Conservation (phyloP, 768 basidiomycete genomes). For the Galerina sulciceps region DNA sequence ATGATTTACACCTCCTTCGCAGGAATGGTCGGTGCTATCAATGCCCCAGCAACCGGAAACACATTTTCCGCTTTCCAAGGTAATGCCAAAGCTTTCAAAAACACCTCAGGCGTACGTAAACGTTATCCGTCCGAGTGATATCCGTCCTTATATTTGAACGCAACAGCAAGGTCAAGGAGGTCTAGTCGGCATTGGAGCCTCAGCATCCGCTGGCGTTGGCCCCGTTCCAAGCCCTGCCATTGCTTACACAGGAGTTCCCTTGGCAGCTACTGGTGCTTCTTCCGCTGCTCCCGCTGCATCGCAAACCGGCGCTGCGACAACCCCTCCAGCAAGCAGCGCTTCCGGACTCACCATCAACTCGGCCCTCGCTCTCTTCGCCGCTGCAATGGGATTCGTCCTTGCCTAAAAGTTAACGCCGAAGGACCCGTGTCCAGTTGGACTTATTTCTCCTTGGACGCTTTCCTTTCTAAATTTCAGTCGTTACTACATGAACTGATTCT, state of each 20-base stretch:
- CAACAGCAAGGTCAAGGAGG: slow-evolving; percentile 43
- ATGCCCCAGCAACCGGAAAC: slow-evolving; percentile 48
- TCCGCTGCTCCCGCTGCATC: slow-evolving; percentile 20
- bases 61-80: slow-evolving; percentile 41
- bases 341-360: slow-evolving; percentile 12
- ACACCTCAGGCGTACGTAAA: slow-evolving; percentile 36
- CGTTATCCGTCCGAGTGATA: not conserved
- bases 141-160: not conserved
- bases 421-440: not conserved
- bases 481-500: not conserved
- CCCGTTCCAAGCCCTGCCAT: slow-evolving; percentile 39
- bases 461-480: not conserved
- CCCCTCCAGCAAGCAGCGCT: slow-evolving; percentile 9
- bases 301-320: slow-evolving; percentile 1
- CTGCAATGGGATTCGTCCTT: slow-evolving; percentile 14
- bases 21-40: slow-evolving; percentile 59
- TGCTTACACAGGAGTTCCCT: slow-evolving; percentile 27
- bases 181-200: slow-evolving; percentile 51
- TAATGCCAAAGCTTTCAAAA: slow-evolving; percentile 33
- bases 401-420: slow-evolving; percentile 5
- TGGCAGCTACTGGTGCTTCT: slow-evolving; percentile 1
- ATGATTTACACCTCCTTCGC: not conserved
- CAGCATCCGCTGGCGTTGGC: slow-evolving; percentile 47
- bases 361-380: slow-evolving; percentile 13
- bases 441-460: not conserved